Conservation (phyloP, 352 stramenopile genomes). For the Globisporangium emineosum region DNA sequence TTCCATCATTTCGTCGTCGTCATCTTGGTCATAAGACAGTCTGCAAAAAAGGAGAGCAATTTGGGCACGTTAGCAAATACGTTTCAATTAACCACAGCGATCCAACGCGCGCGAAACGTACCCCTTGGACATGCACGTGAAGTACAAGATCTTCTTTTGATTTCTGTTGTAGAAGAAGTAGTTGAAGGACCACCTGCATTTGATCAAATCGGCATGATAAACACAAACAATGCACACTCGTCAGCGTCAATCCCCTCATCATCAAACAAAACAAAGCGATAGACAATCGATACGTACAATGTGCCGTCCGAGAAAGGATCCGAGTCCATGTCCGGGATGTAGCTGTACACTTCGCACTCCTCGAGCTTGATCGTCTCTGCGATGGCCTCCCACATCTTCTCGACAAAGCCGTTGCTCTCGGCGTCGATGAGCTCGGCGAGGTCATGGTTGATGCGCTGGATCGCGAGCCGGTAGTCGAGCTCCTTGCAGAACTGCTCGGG, state of each 20-base stretch:
- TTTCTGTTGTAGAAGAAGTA: conserved; percentile 95
- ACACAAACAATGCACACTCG: background rate
- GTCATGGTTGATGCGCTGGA: conserved; percentile 88
- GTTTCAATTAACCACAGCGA: background rate
- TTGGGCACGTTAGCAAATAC: background rate
- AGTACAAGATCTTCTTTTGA: conserved; percentile 93
- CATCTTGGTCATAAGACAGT: conserved; percentile 56
- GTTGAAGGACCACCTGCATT: conserved; percentile 90
- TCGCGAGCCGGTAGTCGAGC: conserved; percentile 76
- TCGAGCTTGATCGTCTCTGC: conserved; percentile 83
- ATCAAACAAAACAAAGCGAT: background rate
- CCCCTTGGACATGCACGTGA: conserved; percentile 91
- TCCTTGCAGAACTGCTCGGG: conserved; percentile 91
- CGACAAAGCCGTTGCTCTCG: conserved; percentile 97
- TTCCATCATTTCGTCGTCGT: conserved; percentile 85
- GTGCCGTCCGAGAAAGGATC: conserved; percentile 91
- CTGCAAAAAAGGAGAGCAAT: conserved; percentile 23
- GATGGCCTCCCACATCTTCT: conserved; percentile 96
- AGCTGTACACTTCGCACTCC: conserved; percentile 92
- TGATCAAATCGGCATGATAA: background rate
- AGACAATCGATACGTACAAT: conserved; percentile 35
- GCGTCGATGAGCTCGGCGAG: conserved; percentile 93
- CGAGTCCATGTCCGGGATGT: conserved; percentile 92
- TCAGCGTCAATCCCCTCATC: background rate
- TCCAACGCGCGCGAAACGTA: conserved; percentile 21